Evolutionary conservation across 2,329 filamentous ascomycete species (phyloP), one percentile per base, ranked within the genome.

Genomic region (Fusarium sp.): DNA sequence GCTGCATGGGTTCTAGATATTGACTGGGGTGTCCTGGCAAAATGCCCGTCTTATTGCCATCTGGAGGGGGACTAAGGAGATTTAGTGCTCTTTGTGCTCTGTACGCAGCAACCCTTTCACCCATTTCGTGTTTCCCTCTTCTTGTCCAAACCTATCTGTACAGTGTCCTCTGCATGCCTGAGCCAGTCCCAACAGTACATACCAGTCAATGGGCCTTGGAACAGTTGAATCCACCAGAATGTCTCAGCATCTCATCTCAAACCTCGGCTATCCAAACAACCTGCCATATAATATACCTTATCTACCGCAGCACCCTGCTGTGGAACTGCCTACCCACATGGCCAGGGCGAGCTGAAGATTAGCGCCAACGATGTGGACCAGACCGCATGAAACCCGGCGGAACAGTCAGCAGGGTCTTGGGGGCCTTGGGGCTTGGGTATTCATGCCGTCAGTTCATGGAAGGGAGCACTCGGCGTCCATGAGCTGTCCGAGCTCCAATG

Each of bases 361-460:
- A 63, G 66, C 30, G 45, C 11, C 63, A 38, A 47, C 37, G 37
- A 11, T 57, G 63, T 69, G 57, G 57, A 56, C 32, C 68, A 66
- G 40, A 17, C 17, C 15, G 58, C 17, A 45, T 27, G 25, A 33
- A 60, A 43, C 58, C 38, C 58, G 20, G n/a, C 38, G 25, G 38
- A 45, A 33, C 27, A 12, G 38, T 22, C n/a, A 20, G 17, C 43
- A 37, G 25, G 33, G 35, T 35, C n/a, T 38, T 43, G 20, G 32
- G 25, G 33, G 35, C n/a, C n/a, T 38, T 43, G 20, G 32, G 45
- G 6, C 30, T 50, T 45, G 54, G 45, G 30, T 40, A 54, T 66
- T 43, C 47, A 22, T 70, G 67, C 17, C 54, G 27, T 63, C 45
- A 35, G 32, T 32, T 37, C 58, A 62, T 43, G 58, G 25, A 15